These are phyloP conservation scores for Ensete ventricosum DNA, from an alignment of 176 grass and related monocot species.

Conservation along the genomic window DNA sequence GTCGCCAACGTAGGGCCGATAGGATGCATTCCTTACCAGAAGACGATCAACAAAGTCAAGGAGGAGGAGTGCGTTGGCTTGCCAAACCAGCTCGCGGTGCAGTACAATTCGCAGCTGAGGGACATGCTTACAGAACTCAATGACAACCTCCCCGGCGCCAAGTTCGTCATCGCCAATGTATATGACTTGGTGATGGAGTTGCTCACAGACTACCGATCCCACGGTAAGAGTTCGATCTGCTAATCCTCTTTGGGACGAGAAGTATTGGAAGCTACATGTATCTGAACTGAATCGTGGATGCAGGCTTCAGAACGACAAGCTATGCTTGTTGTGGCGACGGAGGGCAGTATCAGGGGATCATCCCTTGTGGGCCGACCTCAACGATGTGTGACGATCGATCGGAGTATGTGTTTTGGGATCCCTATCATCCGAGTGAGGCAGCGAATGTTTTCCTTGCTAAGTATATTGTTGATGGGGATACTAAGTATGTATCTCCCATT, in stretches of 20 bases:
- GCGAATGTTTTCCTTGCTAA: slow-evolving; percentile 62
- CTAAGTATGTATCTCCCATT: slow-evolving; percentile 71
- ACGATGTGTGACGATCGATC: slow-evolving; percentile 48
- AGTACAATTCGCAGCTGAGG: slow-evolving; percentile 55
- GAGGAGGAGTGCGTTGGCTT: slow-evolving; percentile 65
- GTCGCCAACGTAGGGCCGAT: slow-evolving; percentile 81
- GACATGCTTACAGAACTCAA: slow-evolving; percentile 60
- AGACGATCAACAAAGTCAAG: slow-evolving; percentile 50
- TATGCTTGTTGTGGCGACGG: slow-evolving; percentile 77
- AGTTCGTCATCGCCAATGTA: slow-evolving; percentile 84
- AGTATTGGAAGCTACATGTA: too few species aligned
- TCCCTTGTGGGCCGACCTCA: slow-evolving; percentile 68
- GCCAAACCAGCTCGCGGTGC: slow-evolving; percentile 65
- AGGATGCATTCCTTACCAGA: slow-evolving; percentile 97
- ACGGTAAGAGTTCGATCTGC: slow-evolving; percentile 26
- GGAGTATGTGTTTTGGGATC: slow-evolving; percentile 84
- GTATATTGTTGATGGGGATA: slow-evolving; percentile 78
- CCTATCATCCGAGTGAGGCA: slow-evolving; percentile 86
- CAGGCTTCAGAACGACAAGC: slow-evolving; percentile 57
- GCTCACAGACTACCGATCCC: slow-evolving; percentile 41
- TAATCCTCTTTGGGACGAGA: neutral
- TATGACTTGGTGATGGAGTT: slow-evolving; percentile 87
- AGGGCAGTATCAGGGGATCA: slow-evolving; percentile 47
- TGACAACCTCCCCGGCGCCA: slow-evolving; percentile 40
- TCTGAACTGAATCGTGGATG: neutral